Evolutionary conservation across 2,329 filamentous ascomycete genomes (phyloP), one percentile per base, ranked within the genome.

Genomic region (Plenodomus tracheiphilus): DNA sequence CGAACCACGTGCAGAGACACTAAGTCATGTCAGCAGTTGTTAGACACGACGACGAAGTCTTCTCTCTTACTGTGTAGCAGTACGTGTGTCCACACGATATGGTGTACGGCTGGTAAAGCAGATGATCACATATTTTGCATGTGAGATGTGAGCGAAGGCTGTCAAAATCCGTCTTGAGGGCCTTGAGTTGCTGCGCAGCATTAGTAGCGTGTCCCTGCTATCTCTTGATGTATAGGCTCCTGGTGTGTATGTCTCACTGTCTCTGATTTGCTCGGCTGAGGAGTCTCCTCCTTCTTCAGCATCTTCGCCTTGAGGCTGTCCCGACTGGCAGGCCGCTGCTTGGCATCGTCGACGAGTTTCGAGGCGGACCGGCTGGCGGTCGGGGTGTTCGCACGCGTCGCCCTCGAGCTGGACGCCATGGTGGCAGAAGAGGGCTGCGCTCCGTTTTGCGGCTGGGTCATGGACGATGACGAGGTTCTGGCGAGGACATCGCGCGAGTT

Each of bases 1-100:
- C 67, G 63, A 82, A 83, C 79, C 79, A 82, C 51, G 78, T 80
- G 58, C 77, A 78, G 37, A 83, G 73, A 59, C 83, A 84, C 81
- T 84, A 66, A 21, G 54, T 50, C 35, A 10, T 38, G 66, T 64
- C 61, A 71, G 64, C 34, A 19, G 17, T 11, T 28, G n/a, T 13
- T 25, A 43, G 16, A n/a, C 19, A 19, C 17, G 34, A 13, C 61
- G 71, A 16, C 16, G 21, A 17, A 8, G 25, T 25, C 38, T 20
- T 19, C 8, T 71, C 79, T 68, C 79, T 68, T 56, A 84, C 81
- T 38, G 80, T 83, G 65, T 89, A 89, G 73, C 86, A 89, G 70
- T 87, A 88, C 6, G 85, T 88, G 67, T 89, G 86, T 3, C 86
- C 86, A 61, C 86, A 89, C 6, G 77, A 77, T 43, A 88, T 78